Conservation (phyloP, 2,329 filamentous ascomycete species). For the Parastagonospora nodorum region DNA sequence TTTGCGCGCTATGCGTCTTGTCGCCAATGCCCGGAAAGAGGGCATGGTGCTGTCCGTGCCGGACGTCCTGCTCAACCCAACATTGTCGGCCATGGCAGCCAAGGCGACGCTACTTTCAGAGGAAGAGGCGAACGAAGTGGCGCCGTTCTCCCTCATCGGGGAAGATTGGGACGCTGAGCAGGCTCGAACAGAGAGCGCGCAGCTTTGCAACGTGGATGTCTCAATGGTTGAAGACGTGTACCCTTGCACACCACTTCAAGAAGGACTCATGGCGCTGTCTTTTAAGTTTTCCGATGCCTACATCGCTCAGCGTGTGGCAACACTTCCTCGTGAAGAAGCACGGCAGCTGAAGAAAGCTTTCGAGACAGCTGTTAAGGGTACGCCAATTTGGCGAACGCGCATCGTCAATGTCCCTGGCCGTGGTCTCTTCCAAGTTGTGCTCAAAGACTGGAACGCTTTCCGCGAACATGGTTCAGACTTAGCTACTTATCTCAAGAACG, state of each 20-base stretch:
- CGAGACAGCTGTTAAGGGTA: constrained; percentile 36
- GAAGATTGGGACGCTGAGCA: constrained; percentile 33
- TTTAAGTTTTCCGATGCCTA: constrained; percentile 45
- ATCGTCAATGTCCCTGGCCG: constrained; percentile 44
- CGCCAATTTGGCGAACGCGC: constrained; percentile 47
- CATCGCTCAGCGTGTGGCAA: constrained; percentile 45
- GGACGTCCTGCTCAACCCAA: constrained; percentile 58
- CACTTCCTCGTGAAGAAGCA: constrained; percentile 39
- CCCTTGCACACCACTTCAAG: constrained; percentile 50
- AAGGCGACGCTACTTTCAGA: constrained; percentile 30
- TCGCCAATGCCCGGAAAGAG: constrained; percentile 57
- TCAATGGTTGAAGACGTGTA: constrained; percentile 47
- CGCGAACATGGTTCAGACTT: constrained; percentile 36
- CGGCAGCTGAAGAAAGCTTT: constrained; percentile 44
- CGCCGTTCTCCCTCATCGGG: constrained; percentile 41
- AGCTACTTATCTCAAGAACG: constrained; percentile 40
- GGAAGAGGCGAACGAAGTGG: constrained; percentile 26
- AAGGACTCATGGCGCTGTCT: constrained; percentile 49
- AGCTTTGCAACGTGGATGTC: constrained; percentile 33
- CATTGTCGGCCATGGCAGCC: constrained; percentile 53
- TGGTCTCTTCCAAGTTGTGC: constrained; percentile 47
- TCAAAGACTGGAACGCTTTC: constrained; percentile 36
- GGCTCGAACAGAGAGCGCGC: constrained; percentile 45
- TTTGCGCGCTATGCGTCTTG: constrained; percentile 60
- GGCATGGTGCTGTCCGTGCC: constrained; percentile 59